These are phyloP conservation scores for Fraxinus anomala DNA, from an alignment of 257 asterid species.

Conservation along the genomic window DNA sequence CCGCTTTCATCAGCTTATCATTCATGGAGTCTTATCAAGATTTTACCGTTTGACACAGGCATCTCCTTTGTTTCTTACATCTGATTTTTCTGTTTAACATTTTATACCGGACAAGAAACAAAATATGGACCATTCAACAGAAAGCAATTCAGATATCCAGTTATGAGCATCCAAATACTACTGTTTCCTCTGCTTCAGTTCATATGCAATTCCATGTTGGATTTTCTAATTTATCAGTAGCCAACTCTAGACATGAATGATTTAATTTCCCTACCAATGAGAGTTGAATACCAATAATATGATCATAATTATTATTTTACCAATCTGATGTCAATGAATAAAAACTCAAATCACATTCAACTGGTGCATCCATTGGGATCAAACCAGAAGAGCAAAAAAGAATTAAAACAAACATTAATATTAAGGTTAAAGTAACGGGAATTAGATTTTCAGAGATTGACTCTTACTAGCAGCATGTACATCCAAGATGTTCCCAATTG, in stretches of 20 bases:
- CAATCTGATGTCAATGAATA: neutral
- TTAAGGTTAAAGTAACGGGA: neutral
- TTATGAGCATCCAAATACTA: neutral
- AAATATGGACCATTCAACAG: neutral
- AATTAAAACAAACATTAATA: neutral
- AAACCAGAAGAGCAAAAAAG: neutral
- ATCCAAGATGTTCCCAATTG: conserved; percentile 37
- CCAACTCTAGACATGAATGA: neutral
- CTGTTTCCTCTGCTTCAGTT: neutral
- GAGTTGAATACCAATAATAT: neutral
- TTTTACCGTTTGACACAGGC: neutral
- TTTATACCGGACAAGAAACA: neutral
- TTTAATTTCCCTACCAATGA: neutral
- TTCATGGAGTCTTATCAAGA: neutral
- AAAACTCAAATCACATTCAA: neutral
- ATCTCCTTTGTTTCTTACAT: neutral
- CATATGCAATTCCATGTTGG: neutral
- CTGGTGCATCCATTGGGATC: neutral
- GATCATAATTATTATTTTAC: neutral
- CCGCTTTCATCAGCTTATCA: neutral
- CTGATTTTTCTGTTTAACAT: neutral
- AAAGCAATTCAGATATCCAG: neutral
- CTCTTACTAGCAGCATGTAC: conserved; percentile 39
- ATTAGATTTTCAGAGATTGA: conserved; percentile 2
- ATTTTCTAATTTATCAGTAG: neutral